phyloP scores from a whole-genome alignment of 2,329 filamentous ascomycete species.

The Gaeumannomyces sp. region DNA sequence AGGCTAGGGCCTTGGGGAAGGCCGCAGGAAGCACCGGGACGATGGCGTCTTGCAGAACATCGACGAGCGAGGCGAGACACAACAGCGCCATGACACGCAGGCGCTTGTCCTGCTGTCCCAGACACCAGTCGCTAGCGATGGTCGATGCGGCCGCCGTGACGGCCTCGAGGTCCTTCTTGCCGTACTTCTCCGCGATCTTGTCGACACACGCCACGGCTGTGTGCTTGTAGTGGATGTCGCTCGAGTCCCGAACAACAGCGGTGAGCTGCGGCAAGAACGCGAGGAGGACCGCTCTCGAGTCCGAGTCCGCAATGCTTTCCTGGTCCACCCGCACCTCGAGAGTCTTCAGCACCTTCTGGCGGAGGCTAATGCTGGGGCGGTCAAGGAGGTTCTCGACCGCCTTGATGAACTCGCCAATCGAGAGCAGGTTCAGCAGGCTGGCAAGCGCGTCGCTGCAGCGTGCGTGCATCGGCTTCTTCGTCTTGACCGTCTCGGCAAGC shows the following conservation, averaged over 20 bases:
- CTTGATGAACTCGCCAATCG: slow-evolving; percentile 82
- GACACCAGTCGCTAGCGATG: slow-evolving; percentile 68
- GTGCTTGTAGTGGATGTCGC: slow-evolving; percentile 70
- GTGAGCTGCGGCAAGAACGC: slow-evolving; percentile 76
- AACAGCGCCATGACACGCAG: slow-evolving; percentile 80
- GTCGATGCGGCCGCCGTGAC: slow-evolving; percentile 70
- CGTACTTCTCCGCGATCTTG: slow-evolving; percentile 90
- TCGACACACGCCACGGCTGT: slow-evolving; percentile 86
- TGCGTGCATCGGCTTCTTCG: slow-evolving; percentile 47
- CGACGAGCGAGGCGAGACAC: slow-evolving; percentile 82
- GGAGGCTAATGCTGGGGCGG: slow-evolving; percentile 66
- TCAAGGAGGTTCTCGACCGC: slow-evolving; percentile 77
- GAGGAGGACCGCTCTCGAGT: slow-evolving; percentile 63
- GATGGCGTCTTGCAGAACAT: slow-evolving; percentile 79
- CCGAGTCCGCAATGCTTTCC: slow-evolving; percentile 54
- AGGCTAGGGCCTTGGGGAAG: slow-evolving; percentile 63
- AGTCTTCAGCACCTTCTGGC: slow-evolving; percentile 72
- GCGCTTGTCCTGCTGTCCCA: slow-evolving; percentile 66
- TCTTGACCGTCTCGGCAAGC: slow-evolving; percentile 59
- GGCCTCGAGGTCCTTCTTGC: slow-evolving; percentile 77
- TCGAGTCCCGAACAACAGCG: slow-evolving; percentile 65
- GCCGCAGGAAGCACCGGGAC: slow-evolving; percentile 75
- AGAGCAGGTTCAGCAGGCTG: slow-evolving; percentile 76
- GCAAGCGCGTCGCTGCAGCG: slow-evolving; percentile 66
- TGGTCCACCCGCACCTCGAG: slow-evolving; percentile 73